A percentile compares a stretch with the other conserved stretches of the same genome.
phyloP scores from a whole-genome alignment of 208 protist genomes.

The Porcisia deanei region DNA sequence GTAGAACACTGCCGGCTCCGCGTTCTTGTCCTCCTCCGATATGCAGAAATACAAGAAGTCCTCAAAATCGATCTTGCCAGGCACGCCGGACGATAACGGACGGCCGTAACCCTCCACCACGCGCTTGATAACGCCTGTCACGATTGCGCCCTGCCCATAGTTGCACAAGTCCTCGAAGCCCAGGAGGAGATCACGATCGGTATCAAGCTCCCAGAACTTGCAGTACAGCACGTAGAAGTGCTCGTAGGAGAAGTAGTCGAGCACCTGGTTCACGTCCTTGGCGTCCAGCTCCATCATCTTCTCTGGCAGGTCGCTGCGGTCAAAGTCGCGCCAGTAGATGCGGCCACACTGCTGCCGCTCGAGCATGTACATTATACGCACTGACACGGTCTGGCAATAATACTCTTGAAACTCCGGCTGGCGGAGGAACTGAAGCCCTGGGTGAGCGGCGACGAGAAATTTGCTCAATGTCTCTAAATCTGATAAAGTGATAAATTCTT shows the following conservation, averaged over 20 bases:
- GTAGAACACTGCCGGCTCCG: constrained; percentile 89
- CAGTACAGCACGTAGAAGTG: constrained; percentile 99
- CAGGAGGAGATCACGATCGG: constrained; percentile 93
- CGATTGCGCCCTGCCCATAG: constrained; percentile 83
- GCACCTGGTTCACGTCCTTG: constrained; percentile 88
- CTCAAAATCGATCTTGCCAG: constrained; percentile 87
- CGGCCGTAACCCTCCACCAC: constrained; percentile 77
- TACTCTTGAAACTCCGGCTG: constrained; percentile 96
- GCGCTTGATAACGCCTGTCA: constrained; percentile 71
- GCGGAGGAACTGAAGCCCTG: constrained; percentile 94
- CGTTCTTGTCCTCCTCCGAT: constrained; percentile 97
- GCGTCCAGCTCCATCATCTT: constrained; percentile 78
- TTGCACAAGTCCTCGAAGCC: constrained; percentile 85
- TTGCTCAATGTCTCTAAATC: constrained; percentile 68
- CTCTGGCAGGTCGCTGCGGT: constrained; percentile 84
- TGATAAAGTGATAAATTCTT: constrained; percentile 65
- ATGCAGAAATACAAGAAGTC: constrained; percentile 97
- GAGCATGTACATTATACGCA: constrained; percentile 95
- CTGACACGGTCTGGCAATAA: constrained; percentile 95
- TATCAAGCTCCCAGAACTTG: constrained; percentile 99
- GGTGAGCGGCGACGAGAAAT: constrained; percentile 86
- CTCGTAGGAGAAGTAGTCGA: constrained; percentile 98
- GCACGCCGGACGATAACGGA: constrained; percentile 49
- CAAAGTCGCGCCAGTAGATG: constrained; percentile 87
- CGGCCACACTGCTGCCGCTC: constrained; percentile 77